These are phyloP conservation scores for Alopecurus myosuroides DNA, from an alignment of 176 grass and related monocot genomes.

Conservation along the genomic window DNA sequence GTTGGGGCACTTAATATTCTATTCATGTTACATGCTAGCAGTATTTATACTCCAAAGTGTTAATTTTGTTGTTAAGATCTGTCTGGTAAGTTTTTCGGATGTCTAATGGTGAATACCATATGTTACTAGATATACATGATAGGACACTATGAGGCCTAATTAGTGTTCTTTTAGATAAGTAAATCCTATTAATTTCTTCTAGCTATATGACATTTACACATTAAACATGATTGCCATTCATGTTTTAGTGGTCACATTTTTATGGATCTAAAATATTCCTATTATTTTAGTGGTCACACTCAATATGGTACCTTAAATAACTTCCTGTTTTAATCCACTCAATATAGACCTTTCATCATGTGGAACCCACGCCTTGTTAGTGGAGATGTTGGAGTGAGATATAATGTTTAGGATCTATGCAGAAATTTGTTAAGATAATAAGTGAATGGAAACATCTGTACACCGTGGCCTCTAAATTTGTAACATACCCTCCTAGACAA, in stretches of 20 bases:
- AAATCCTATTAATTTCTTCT: not conserved
- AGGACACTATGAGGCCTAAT: not conserved
- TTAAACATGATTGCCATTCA: not conserved
- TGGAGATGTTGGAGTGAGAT: constrained; percentile 85
- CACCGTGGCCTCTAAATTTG: not conserved
- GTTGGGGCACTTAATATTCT: no score
- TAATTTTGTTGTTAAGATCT: no score
- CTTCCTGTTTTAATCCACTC: constrained; percentile 35
- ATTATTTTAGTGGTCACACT: not conserved
- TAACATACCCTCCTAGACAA: no score
- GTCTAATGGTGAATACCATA: no score
- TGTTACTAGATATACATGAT: not conserved
- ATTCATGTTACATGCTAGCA: no score
- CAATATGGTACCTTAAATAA: constrained; percentile 8
- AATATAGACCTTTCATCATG: constrained; percentile 79
- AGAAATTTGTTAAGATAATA: constrained; percentile 77
- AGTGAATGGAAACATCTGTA: constrained; percentile 1
- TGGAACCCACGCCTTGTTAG: constrained; percentile 93
- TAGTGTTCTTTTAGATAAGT: no score
- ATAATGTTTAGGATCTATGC: constrained; percentile 76
- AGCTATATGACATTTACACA: not conserved
- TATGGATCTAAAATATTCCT: not conserved
- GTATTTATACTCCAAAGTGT: no score
- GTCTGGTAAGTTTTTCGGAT: no score
- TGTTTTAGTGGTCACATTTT: not conserved